phyloP scores from a whole-genome alignment of 2,329 filamentous ascomycete genomes.

The Fusarium verticillioides region DNA sequence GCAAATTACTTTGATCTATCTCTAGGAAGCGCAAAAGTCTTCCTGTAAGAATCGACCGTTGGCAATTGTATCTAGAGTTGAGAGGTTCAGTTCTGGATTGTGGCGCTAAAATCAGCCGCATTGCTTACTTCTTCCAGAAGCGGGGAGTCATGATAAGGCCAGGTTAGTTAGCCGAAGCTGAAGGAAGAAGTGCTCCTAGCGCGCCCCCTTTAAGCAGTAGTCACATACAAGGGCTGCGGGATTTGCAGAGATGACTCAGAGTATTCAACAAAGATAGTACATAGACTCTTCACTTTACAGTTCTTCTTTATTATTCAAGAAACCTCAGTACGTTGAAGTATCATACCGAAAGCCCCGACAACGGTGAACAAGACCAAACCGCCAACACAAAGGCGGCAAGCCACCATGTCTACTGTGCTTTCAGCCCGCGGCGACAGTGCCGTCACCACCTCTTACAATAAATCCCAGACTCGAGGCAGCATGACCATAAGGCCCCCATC shows the following conservation, averaged over 20 bases:
- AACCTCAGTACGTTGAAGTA: neutral
- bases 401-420: too few species aligned
- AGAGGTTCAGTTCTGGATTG: neutral
- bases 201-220: neutral
- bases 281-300: neutral
- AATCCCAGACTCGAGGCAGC: too few species aligned
- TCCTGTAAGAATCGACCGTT: neutral
- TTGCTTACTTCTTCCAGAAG: neutral
- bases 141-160: neutral
- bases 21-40: neutral
- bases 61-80: too few species aligned
- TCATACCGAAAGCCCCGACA: too few species aligned
- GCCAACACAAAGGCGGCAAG: too few species aligned
- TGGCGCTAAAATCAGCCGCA: neutral
- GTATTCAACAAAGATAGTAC: fast-evolving
- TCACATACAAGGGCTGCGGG: neutral
- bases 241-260: neutral
- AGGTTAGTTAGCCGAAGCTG: neutral
- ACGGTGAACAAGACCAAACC: too few species aligned
- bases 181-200: neutral
- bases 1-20: too few species aligned
- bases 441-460: too few species aligned
- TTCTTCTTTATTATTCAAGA: too few species aligned
- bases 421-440: too few species aligned
- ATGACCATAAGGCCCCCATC: too few species aligned